These are phyloP conservation scores for Alternaria brassicicola DNA, from an alignment of 2,329 filamentous ascomycete genomes.

Conservation along the genomic window DNA sequence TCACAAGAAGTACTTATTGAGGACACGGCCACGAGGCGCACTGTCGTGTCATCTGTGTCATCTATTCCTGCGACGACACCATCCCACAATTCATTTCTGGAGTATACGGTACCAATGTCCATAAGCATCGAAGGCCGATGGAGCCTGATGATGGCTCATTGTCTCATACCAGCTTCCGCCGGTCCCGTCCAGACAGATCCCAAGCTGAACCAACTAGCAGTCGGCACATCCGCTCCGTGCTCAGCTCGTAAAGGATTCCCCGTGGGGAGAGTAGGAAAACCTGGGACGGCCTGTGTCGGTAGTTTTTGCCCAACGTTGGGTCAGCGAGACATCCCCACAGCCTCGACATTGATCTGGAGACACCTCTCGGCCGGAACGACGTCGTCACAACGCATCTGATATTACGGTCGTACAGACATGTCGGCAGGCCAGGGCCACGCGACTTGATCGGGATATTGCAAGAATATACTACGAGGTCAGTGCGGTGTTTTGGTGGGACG, in stretches of 20 bases:
- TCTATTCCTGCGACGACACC: slow-evolving; percentile 12
- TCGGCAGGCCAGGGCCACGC: slow-evolving; percentile 16
- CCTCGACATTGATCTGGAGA: slow-evolving; percentile 9
- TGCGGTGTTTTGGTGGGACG: slow-evolving; percentile 9
- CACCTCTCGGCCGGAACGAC: background rate
- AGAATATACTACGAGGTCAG: slow-evolving; percentile 17
- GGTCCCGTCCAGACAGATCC: slow-evolving; percentile 10
- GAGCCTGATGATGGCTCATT: slow-evolving; percentile 10
- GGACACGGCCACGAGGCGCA: slow-evolving; percentile 1
- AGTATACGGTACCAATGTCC: slow-evolving; percentile 18
- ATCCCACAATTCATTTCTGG: slow-evolving; percentile 12
- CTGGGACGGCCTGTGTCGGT: slow-evolving; percentile 10
- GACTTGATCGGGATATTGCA: slow-evolving; percentile 13
- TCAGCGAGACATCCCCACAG: slow-evolving; percentile 4
- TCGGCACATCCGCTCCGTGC: slow-evolving; percentile 10
- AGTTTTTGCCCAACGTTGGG: slow-evolving; percentile 17
- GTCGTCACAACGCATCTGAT: slow-evolving; percentile 14
- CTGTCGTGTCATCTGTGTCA: slow-evolving; percentile 6
- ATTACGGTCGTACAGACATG: slow-evolving; percentile 9
- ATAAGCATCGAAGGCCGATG: slow-evolving; percentile 9
- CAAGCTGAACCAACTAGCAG: slow-evolving; percentile 2
- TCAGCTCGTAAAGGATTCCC: slow-evolving; percentile 13
- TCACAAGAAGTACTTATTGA: slow-evolving; percentile 23
- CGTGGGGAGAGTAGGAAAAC: slow-evolving; percentile 10
- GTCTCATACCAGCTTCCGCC: slow-evolving; percentile 11